Base-by-base conservation (phyloP, 1,284 basidiomycete species). In the Austropuccinia psidii region DNA sequence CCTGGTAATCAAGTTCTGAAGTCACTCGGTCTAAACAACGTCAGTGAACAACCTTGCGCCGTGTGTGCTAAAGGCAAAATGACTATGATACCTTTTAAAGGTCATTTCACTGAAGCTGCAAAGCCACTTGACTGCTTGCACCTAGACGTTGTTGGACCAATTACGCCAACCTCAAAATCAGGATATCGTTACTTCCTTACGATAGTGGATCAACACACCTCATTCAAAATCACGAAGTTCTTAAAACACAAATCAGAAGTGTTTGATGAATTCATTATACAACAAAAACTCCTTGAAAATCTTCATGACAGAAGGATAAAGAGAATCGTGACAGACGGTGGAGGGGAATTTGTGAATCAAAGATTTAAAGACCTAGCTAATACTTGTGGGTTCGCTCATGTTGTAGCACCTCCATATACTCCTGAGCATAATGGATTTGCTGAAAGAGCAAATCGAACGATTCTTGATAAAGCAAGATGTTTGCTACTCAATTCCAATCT, bases 311-410 rank as follows among this genome's bases (percentile, higher is more conserved):
- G n/a, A 24, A 3, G 7, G 27, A 64, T 64, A 27, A 49, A 47
- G 29, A 64, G 33, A 19, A 13, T 64, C 2, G 29, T 64, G 2
- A 64, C 61, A 2, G 61, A 64, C n/a, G 43, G 61, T 8, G 61
- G 61, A 4, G 61, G 61, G 33, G 45, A 64, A n/a, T 64, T 47
- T 33, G n/a, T 31, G 61, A 17, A 47, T n/a, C 61, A 64, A 47
- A 31, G 43, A 6, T 11, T 43, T 64, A 31, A 11, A 29, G 7
- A 24, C 13, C 2, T 45, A 29, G 17, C 43, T 64, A 31, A 31
- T 17, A 6, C 17, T 31, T 27, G 49, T 19, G 61, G 61, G 2
- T 47, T 64, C 7, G n/a, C 29, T 19, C 61, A 64, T 41, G 33
- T 47, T 15, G 45, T 64, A 5, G 29, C 61, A 24, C 43, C 61